Percentiles rank a stretch among this genome's conserved stretches.
Conservation (phyloP, 1,284 basidiomycete genomes). For the Grifola frondosa region DNA sequence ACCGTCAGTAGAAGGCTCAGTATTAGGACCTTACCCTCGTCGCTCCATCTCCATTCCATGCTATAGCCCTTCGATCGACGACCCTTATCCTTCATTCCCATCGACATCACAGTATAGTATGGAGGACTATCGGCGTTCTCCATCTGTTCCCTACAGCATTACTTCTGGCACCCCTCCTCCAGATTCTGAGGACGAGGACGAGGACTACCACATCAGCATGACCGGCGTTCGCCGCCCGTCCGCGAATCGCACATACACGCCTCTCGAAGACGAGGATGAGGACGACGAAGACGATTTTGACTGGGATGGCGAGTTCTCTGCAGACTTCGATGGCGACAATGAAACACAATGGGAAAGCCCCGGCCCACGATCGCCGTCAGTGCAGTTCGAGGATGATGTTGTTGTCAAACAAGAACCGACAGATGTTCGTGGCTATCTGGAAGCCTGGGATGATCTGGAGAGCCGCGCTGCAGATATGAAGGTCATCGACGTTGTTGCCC, state of each 20-base stretch:
- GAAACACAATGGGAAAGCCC: slow-evolving; percentile 59
- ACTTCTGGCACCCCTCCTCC: slow-evolving; percentile 62
- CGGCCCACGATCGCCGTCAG: slow-evolving; percentile 57
- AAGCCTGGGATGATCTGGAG: slow-evolving; percentile 61
- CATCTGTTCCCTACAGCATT: slow-evolving; percentile 51
- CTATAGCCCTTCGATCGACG: slow-evolving; percentile 47
- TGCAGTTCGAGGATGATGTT: slow-evolving; percentile 33
- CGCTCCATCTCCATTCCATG: slow-evolving; percentile 53
- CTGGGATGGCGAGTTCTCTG: slow-evolving; percentile 31
- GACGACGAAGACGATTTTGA: slow-evolving; percentile 27
- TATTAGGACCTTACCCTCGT: slow-evolving; percentile 42
- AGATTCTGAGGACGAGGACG: slow-evolving; percentile 61
- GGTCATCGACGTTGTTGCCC: slow-evolving; percentile 40
- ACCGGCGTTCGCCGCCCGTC: slow-evolving; percentile 37
- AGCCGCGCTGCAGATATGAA: slow-evolving; percentile 27
- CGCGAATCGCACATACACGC: slow-evolving; percentile 15
- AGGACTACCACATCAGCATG: slow-evolving; percentile 39
- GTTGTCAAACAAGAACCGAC: slow-evolving; percentile 58
- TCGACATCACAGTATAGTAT: slow-evolving; percentile 16
- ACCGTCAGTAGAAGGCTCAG: slow-evolving; percentile 32
- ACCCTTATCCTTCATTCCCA: slow-evolving; percentile 31
- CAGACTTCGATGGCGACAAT: slow-evolving; percentile 40
- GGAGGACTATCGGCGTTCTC: slow-evolving; percentile 46
- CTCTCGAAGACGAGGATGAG: slow-evolving; percentile 16
- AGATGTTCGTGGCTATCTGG: slow-evolving; percentile 60